These are phyloP conservation scores for Lactarius vividus DNA, from an alignment of 768 basidiomycete species.

Conservation along the genomic window DNA sequence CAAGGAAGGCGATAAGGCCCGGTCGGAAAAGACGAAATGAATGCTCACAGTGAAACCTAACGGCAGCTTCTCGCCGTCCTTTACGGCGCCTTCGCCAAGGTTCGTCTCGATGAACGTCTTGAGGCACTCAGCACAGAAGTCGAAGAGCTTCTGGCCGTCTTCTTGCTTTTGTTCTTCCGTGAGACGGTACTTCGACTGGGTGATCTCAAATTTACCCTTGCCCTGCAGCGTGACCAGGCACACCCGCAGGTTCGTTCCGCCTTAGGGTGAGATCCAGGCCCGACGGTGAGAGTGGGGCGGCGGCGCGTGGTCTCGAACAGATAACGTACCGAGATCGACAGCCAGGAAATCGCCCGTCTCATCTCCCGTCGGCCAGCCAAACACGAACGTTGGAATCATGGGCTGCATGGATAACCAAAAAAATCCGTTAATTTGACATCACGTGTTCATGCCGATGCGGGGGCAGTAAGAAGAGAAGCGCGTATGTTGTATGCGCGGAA, in stretches of 20 bases:
- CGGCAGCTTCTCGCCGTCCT: constrained; percentile 60
- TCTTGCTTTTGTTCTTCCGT: constrained; percentile 98
- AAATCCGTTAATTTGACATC: constrained; percentile 6
- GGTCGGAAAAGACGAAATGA: constrained; percentile 9
- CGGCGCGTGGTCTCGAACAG: constrained; percentile 11
- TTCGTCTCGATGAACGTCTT: constrained; percentile 85
- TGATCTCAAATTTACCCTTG: constrained; percentile 94
- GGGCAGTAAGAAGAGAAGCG: not conserved
- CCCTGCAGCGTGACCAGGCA: constrained; percentile 93
- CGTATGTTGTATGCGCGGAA: not conserved
- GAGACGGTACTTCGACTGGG: constrained; percentile 95
- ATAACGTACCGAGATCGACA: constrained; percentile 67
- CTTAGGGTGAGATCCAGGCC: constrained; percentile 36
- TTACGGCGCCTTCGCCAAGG: constrained; percentile 48
- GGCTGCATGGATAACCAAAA: constrained; percentile 47
- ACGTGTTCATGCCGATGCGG: constrained; percentile 5
- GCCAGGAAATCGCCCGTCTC: constrained; percentile 91
- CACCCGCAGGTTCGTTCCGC: constrained; percentile 97
- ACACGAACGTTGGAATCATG: constrained; percentile 97
- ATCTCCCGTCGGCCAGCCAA: constrained; percentile 89
- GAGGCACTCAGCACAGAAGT: constrained; percentile 95
- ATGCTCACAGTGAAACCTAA: constrained; percentile 90
- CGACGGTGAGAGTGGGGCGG: not conserved
- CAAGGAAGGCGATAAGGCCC: constrained; percentile 21
- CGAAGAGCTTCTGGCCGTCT: constrained; percentile 93